Evolutionary conservation across 2,329 filamentous ascomycete genomes (phyloP).

Genomic region (Fusarium sp.): DNA sequence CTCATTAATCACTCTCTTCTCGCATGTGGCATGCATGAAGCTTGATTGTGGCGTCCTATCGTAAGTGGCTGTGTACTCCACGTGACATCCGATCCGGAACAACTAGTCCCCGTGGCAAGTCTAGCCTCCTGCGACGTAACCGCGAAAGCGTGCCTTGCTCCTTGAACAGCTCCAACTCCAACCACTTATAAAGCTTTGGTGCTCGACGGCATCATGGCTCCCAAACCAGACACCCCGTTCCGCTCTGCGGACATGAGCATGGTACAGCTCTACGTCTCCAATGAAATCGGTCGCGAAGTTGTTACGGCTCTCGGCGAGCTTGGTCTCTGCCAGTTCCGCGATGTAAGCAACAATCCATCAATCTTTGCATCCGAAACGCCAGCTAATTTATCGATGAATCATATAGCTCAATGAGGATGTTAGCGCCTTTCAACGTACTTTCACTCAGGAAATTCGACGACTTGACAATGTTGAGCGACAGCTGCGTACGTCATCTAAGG

Average conservation of each 20-base stretch:
- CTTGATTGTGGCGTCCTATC: constrained; percentile 5
- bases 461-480: constrained; percentile 99
- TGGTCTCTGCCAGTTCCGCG: constrained; percentile 95
- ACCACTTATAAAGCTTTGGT: constrained; percentile 50
- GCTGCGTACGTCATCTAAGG: constrained; percentile 76
- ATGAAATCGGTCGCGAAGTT: constrained; percentile 98
- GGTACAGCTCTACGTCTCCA: constrained; percentile 99
- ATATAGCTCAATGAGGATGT: constrained; percentile 89
- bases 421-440: constrained; percentile 95
- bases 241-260: constrained; percentile 99
- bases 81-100: constrained; percentile 48
- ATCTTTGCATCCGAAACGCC: constrained; percentile 19
- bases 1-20: neutral
- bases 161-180: constrained; percentile 50
- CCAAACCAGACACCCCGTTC: constrained; percentile 91
- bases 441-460: constrained; percentile 96
- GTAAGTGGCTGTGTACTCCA: constrained; percentile 24
- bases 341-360: constrained; percentile 72
- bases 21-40: constrained; percentile 13
- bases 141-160: constrained; percentile 46
- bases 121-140: constrained; percentile 45
- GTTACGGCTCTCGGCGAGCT: constrained; percentile 97
- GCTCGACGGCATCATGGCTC: constrained; percentile 66
- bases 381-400: constrained; percentile 32
- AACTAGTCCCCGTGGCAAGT: constrained; percentile 43